A percentile compares a stretch with the other conserved stretches of the same genome.
Conservation (phyloP, 148 eudicot genomes). For the Vaccinium macrocarpon region DNA sequence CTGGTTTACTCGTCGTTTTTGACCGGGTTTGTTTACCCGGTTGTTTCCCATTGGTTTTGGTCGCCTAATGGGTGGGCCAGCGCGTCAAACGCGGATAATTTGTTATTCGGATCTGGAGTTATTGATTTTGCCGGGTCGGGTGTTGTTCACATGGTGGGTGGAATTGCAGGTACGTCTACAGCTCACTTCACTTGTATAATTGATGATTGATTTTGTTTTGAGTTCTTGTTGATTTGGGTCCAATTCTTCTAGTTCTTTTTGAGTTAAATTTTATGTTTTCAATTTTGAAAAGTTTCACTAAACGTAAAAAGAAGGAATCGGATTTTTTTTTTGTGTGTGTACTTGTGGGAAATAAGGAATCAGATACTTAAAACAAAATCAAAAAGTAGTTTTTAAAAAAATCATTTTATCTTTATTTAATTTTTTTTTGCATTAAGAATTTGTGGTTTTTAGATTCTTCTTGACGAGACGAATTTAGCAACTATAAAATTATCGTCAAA, state of each 20-base stretch:
- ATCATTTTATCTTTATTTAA: no score
- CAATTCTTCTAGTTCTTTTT: no score
- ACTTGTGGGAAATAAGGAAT: no score
- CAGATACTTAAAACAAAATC: no score
- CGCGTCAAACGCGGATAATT: constrained; percentile 16
- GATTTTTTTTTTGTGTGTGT: no score
- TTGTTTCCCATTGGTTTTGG: constrained; percentile 76
- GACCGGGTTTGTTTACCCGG: constrained; percentile 74
- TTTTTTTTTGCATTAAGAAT: no score
- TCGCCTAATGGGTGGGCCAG: constrained; percentile 65
- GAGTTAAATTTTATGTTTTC: not conserved
- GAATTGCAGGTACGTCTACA: constrained; percentile 33
- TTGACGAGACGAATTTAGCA: no score
- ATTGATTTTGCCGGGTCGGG: constrained; percentile 64
- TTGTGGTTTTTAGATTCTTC: no score
- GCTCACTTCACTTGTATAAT: not conserved
- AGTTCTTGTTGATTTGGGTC: not conserved
- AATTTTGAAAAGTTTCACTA: not conserved
- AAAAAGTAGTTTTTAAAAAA: no score
- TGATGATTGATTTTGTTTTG: not conserved
- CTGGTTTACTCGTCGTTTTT: constrained; percentile 55
- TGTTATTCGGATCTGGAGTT: constrained; percentile 50
- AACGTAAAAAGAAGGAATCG: not conserved
- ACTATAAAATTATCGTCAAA: no score
- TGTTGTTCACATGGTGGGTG: constrained; percentile 66